Percentiles rank a stretch among this genome's conserved stretches.
phyloP scores from a whole-genome alignment of 495 filamentous ascomycete genomes.

The Collariella sp. region DNA sequence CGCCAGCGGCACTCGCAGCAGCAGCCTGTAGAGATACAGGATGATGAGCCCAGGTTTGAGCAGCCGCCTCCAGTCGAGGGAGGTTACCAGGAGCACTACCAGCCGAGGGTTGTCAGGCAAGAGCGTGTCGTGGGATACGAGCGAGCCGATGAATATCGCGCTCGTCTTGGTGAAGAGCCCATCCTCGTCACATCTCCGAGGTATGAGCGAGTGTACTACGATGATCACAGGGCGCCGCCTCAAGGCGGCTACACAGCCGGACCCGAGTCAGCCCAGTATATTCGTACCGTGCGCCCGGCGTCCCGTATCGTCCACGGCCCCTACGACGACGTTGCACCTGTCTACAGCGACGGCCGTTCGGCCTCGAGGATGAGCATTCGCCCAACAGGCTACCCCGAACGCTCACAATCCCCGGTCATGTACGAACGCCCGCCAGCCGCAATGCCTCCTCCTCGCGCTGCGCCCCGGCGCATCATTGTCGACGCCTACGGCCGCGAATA shows the following conservation, averaged over 20 bases:
- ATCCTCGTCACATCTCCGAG: conserved; percentile 21
- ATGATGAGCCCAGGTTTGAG: conserved; percentile 36
- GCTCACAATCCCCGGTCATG: conserved; percentile 49
- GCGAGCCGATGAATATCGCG: conserved; percentile 14
- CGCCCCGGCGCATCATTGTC: conserved; percentile 52
- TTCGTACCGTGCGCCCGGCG: conserved; percentile 45
- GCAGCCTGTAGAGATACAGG: conserved; percentile 31
- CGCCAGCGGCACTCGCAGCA: conserved; percentile 45
- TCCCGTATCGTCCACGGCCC: conserved; percentile 46
- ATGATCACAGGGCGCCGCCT: conserved; percentile 34
- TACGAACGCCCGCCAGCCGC: conserved; percentile 41
- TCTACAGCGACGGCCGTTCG: conserved; percentile 46
- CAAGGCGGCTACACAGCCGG: conserved; percentile 8
- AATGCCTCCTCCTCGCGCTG: conserved; percentile 50
- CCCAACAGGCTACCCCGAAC: conserved; percentile 44
- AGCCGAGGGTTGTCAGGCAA: conserved; percentile 17
- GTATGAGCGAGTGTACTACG: conserved; percentile 31
- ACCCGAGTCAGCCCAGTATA: conserved; percentile 29
- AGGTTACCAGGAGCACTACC: conserved; percentile 20
- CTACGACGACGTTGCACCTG: conserved; percentile 39
- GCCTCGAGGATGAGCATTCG: conserved; percentile 37
- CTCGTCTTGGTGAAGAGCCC: conserved; percentile 17
- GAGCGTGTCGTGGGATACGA: conserved; percentile 24
- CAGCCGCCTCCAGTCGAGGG: conserved; percentile 18
- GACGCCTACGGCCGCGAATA: conserved; percentile 66